These are phyloP conservation scores for Aspergillus incahuasiensis DNA, from an alignment of 495 filamentous ascomycete species.

Conservation along the genomic window DNA sequence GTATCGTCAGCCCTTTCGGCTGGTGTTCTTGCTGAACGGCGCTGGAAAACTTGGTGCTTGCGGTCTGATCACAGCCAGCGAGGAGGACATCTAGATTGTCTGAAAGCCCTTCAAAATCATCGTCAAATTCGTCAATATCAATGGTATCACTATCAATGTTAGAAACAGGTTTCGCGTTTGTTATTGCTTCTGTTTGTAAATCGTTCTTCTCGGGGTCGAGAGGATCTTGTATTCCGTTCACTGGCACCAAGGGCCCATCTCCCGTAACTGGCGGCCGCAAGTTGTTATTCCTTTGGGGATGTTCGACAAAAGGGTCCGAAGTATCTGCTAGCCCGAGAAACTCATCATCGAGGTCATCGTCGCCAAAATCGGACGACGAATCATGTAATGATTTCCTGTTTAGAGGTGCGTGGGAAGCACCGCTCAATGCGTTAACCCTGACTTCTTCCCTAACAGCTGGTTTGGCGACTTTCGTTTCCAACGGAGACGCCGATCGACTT, in stretches of 20 bases:
- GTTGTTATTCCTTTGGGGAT: conserved; percentile 7
- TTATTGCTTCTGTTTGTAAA: neutral
- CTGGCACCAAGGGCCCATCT: neutral
- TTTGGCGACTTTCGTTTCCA: conserved; percentile 25
- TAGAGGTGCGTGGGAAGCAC: conserved; percentile 6
- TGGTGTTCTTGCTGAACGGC: conserved; percentile 7
- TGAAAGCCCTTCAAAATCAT: conserved; percentile 60
- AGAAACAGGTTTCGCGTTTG: conserved; percentile 31
- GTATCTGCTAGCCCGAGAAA: conserved; percentile 47
- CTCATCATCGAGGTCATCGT: conserved; percentile 54
- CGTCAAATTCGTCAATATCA: conserved; percentile 59
- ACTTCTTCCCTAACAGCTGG: conserved; percentile 2
- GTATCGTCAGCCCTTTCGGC: neutral
- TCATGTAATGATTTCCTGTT: conserved; percentile 21
- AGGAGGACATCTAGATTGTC: conserved; percentile 41
- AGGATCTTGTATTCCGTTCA: neutral
- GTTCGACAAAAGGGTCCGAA: conserved; percentile 31
- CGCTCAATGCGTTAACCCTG: conserved; percentile 7
- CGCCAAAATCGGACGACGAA: conserved; percentile 56
- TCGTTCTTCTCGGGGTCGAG: neutral
- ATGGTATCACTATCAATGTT: conserved; percentile 5
- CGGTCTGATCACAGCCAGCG: conserved; percentile 38
- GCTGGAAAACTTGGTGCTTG: conserved; percentile 42
- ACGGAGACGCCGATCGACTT: conserved; percentile 45
- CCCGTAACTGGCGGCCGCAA: neutral